phyloP scores from a whole-genome alignment of 2,329 filamentous ascomycete genomes.

The Metarhizium album region DNA sequence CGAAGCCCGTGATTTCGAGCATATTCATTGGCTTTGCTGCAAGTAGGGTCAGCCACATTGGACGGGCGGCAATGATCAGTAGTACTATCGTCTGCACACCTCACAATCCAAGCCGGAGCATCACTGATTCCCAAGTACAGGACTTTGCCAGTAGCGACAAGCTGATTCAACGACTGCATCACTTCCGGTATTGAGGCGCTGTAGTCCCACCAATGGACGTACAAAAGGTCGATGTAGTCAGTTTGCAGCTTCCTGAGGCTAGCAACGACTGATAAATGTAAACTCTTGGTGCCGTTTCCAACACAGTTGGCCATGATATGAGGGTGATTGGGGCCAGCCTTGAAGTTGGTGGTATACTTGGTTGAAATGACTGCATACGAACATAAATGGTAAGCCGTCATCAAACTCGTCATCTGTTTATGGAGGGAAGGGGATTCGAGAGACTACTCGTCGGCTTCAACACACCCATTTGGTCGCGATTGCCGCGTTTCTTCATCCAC shows the following conservation, averaged over 20 bases:
- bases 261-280: conserved; percentile 43
- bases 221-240: conserved; percentile 57
- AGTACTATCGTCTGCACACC: conserved; percentile 16
- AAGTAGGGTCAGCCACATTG: not conserved
- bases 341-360: conserved; percentile 54
- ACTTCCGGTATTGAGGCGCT: conserved; percentile 55
- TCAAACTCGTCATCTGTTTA: not conserved
- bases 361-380: conserved; percentile 49
- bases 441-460: not conserved
- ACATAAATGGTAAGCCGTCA: not conserved
- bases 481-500: conserved; percentile 56
- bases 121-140: conserved; percentile 56
- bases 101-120: conserved; percentile 59
- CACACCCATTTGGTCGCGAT: conserved; percentile 51
- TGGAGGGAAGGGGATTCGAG: not conserved
- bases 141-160: conserved; percentile 52
- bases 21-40: conserved; percentile 53
- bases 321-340: conserved; percentile 26
- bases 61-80: not conserved
- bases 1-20: conserved; percentile 60
- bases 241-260: conserved; percentile 53
- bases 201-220: conserved; percentile 59
- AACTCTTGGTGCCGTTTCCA: conserved; percentile 52
- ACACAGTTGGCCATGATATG: conserved; percentile 40
- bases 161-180: conserved; percentile 56